Conservation (phyloP, 192 early-diverging fungal genomes). For the Backusella sp. region DNA sequence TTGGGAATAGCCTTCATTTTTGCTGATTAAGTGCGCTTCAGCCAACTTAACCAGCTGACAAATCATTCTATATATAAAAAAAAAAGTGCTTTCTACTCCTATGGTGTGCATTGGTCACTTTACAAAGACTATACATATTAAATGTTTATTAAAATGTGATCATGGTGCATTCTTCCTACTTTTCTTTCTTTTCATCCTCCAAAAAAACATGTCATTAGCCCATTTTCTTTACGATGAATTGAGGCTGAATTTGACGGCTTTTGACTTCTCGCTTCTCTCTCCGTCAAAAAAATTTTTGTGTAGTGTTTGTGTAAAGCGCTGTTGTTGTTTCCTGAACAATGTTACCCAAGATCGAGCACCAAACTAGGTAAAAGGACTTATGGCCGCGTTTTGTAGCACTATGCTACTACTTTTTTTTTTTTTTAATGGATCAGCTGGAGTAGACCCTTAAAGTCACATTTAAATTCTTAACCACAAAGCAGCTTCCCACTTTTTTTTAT, state of each 20-base stretch:
- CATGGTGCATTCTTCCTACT: neutral
- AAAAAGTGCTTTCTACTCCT: neutral
- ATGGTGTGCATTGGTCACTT: neutral
- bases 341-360: slow-evolving; percentile 2
- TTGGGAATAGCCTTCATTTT: neutral
- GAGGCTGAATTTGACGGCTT: neutral
- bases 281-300: neutral
- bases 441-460: neutral
- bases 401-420: neutral
- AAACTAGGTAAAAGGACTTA: slow-evolving; percentile 1
- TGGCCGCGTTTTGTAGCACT: slow-evolving; percentile 2
- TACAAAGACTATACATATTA: neutral
- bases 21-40: neutral
- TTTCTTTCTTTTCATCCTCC: neutral
- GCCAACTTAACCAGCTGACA: neutral
- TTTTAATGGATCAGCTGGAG: neutral
- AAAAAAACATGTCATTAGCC: neutral
- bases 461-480: neutral
- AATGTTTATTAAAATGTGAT: neutral
- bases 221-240: neutral
- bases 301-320: neutral
- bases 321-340: neutral
- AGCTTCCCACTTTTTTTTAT: neutral
- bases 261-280: neutral
- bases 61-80: neutral